A percentile compares a stretch with the other conserved stretches of the same genome.
phyloP scores from a whole-genome alignment of 257 asterid species.

The Coffea eugenioides region DNA sequence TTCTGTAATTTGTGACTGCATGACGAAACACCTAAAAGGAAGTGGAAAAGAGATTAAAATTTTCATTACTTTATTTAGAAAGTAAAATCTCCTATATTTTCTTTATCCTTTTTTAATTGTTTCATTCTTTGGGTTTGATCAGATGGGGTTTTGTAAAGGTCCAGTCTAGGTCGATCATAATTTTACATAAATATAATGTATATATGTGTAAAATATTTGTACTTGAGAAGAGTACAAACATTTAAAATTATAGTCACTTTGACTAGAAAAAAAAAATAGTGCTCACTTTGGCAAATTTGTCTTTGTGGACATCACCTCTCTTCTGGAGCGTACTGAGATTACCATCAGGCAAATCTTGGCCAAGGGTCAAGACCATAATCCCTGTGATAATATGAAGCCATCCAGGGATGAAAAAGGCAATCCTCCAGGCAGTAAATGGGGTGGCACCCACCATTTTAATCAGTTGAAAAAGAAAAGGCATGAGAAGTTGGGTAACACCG shows the following conservation, averaged over 20 bases:
- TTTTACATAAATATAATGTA: too few species aligned
- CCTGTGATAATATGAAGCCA: constrained; percentile 56
- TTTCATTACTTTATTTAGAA: not conserved
- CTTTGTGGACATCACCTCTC: constrained; percentile 47
- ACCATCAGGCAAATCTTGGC: constrained; percentile 68
- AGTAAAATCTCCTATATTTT: not conserved
- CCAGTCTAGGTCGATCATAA: too few species aligned
- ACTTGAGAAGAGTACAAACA: not conserved
- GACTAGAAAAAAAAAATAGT: not conserved
- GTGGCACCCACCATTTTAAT: constrained; percentile 38
- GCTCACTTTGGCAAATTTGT: constrained; percentile 43
- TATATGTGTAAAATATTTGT: not conserved
- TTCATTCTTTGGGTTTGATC: not conserved
- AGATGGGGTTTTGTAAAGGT: too few species aligned
- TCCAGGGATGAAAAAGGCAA: constrained; percentile 56
- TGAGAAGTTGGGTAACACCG: constrained; percentile 53
- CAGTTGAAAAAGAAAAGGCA: constrained; percentile 50
- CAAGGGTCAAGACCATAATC: constrained; percentile 38
- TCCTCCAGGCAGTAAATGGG: constrained; percentile 57
- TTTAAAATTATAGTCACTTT: not conserved
- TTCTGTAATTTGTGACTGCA: constrained; percentile 53
- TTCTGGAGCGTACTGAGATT: constrained; percentile 48
- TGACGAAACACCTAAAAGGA: constrained; percentile 33
- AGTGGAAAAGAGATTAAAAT: not conserved
- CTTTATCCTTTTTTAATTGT: too few species aligned